Evolutionary conservation across 306 rosid genomes (phyloP).

Genomic region (Potentilla sterilis): DNA sequence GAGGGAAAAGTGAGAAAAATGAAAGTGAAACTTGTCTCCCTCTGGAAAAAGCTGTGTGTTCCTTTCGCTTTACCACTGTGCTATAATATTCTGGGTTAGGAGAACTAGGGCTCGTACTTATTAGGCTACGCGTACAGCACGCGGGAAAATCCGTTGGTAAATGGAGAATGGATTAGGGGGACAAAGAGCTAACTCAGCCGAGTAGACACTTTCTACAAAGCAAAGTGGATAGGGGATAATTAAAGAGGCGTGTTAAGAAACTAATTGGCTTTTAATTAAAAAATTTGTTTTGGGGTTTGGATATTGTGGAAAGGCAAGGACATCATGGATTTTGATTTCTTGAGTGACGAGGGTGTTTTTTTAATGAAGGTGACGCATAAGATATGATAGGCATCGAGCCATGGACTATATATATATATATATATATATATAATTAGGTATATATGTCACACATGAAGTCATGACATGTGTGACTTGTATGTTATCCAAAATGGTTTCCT

Average conservation of each 20-base stretch:
- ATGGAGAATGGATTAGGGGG: too few relatives aligned
- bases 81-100: neutral
- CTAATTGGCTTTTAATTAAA: neutral
- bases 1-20: neutral
- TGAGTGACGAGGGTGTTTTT: neutral
- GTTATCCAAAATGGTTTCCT: neutral
- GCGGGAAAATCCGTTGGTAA: constrained; percentile 12
- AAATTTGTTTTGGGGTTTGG: neutral
- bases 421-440: neutral
- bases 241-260: neutral
- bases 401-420: neutral
- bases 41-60: neutral
- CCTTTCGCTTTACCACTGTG: constrained; percentile 16
- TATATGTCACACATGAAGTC: constrained; percentile 9
- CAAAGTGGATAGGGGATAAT: neutral
- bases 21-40: neutral
- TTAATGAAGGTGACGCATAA: neutral
- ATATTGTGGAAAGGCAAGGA: neutral
- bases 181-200: neutral
- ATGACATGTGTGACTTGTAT: neutral
- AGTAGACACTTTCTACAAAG: neutral
- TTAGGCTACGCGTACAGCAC: constrained; percentile 26
- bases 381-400: neutral
- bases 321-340: neutral
- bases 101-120: neutral